Conservation (phyloP, 2,329 filamentous ascomycete species). For the Penicillium sp. region DNA sequence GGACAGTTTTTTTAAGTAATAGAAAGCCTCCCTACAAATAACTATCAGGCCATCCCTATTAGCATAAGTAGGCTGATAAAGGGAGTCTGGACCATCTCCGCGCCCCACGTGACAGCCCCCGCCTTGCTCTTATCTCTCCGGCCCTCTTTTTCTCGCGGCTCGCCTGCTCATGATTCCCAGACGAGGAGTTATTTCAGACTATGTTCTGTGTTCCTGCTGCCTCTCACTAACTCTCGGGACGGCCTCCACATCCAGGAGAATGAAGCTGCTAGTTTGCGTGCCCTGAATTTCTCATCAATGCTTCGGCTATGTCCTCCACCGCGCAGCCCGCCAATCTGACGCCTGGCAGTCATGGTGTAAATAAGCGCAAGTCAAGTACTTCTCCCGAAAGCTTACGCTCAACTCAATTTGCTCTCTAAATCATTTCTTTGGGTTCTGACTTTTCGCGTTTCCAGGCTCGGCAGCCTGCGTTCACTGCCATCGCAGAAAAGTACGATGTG, state of each 20-base stretch:
- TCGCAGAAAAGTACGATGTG: conserved; percentile 58
- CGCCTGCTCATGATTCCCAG: not conserved
- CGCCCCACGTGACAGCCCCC: conserved; percentile 24
- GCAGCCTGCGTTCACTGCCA: conserved; percentile 56
- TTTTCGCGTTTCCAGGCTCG: conserved; percentile 34
- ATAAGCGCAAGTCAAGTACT: conserved; percentile 47
- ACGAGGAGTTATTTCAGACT: conserved; percentile 2
- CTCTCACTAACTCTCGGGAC: not conserved
- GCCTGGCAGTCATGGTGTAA: conserved; percentile 41
- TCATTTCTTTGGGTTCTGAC: conserved; percentile 1
- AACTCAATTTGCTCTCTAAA: not conserved
- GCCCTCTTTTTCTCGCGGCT: conserved; percentile 1
- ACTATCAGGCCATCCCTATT: not conserved
- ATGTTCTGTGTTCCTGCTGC: conserved; percentile 14
- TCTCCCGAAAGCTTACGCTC: not conserved
- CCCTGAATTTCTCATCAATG: conserved; percentile 26
- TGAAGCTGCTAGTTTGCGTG: conserved; percentile 21
- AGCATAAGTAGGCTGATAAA: not conserved
- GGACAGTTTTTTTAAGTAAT: not conserved
- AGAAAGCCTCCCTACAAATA: not conserved
- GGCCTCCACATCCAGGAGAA: not conserved
- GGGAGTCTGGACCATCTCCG: conserved; percentile 17
- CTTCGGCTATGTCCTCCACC: conserved; percentile 44
- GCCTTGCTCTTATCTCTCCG: conserved; percentile 13
- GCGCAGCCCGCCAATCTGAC: conserved; percentile 37